Evolutionary conservation across 1,284 basidiomycete species (phyloP), one percentile per base, ranked within the genome.

Genomic region (Ustilago crameri): DNA sequence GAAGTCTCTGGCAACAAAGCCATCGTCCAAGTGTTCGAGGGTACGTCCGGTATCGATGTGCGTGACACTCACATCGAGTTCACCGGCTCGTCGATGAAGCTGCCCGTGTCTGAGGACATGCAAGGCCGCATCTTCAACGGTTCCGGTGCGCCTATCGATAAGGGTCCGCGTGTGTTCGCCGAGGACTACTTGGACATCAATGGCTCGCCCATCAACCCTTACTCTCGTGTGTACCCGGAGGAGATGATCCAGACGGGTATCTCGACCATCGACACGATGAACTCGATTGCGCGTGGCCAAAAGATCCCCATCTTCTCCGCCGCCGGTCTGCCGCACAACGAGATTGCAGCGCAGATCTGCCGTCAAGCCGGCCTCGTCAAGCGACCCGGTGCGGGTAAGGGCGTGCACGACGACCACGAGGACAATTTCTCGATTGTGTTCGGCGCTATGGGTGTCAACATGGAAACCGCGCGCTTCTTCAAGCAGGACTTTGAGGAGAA

Each of bases 221-320:
- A 91, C 86, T 94, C 93, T 67, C 94, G 96, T 84, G 97, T 98
- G 86, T 98, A 99, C 86, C 96, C 96, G 69, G 96, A 98, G 85
- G 95, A 99, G 87, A 99, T 99, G 96, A 98, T 99, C 77, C 96
- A 98, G 85, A 98, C 96, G 20, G 96, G 96, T 86, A 98, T 98
- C 84, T 98, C 95, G 38, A 98, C 96, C 34, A 83, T 83, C 58
- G 81, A 83, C 57, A 75, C 71, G 24, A 85, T 85, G 81, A 96
- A 98, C 87, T 96, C 95, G 68, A 98, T 99, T 84, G 96, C 96
- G 60, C 93, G 96, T 87, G 96, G 96, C 45, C 96, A 99, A 85
- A 99, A 99, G 89, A 98, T 99, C 74, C 96, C 96, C 68, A 99
- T 98, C 85, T 99, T 99, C 88, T 98, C 94, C 62, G 96, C 96